Evolutionary conservation across 2,329 filamentous ascomycete species (phyloP).

Genomic region (Talaromyces sp.): DNA sequence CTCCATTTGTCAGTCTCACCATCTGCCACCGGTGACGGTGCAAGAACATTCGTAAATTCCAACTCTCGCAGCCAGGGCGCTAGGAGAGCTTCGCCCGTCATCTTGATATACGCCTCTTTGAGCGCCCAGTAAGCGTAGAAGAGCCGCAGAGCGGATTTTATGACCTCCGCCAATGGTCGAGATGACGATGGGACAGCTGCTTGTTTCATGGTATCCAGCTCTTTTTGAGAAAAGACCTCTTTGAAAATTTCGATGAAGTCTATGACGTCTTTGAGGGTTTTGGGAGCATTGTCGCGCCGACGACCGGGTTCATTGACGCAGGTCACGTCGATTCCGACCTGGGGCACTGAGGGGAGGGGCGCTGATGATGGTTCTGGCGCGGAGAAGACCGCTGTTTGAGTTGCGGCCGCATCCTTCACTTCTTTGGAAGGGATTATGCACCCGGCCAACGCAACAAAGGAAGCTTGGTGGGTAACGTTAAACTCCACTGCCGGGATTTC

Average conservation of each 20-base stretch:
- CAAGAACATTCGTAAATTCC: constrained; percentile 58
- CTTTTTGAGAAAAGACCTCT: constrained; percentile 57
- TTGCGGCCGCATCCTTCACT: not conserved
- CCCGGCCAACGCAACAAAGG: constrained; percentile 59
- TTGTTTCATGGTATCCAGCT: constrained; percentile 55
- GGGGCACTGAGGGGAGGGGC: constrained; percentile 24
- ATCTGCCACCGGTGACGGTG: constrained; percentile 36
- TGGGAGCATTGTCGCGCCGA: constrained; percentile 48
- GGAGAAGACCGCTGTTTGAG: constrained; percentile 6
- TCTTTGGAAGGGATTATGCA: constrained; percentile 28
- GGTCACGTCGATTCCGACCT: constrained; percentile 61
- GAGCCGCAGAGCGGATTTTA: constrained; percentile 56
- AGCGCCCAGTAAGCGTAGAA: constrained; percentile 65
- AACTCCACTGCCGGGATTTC: constrained; percentile 52
- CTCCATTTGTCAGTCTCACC: constrained; percentile 30
- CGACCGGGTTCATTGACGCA: constrained; percentile 56
- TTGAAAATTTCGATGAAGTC: constrained; percentile 59
- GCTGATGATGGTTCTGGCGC: constrained; percentile 14
- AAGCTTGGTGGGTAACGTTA: constrained; percentile 64
- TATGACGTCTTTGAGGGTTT: constrained; percentile 49
- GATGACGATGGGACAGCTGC: constrained; percentile 23
- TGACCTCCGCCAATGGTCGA: constrained; percentile 39
- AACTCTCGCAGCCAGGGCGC: constrained; percentile 59
- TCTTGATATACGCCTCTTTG: constrained; percentile 66
- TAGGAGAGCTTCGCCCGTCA: constrained; percentile 61